These are phyloP conservation scores for Arctium lappa DNA, from an alignment of 129 eudicot species.

Conservation along the genomic window DNA sequence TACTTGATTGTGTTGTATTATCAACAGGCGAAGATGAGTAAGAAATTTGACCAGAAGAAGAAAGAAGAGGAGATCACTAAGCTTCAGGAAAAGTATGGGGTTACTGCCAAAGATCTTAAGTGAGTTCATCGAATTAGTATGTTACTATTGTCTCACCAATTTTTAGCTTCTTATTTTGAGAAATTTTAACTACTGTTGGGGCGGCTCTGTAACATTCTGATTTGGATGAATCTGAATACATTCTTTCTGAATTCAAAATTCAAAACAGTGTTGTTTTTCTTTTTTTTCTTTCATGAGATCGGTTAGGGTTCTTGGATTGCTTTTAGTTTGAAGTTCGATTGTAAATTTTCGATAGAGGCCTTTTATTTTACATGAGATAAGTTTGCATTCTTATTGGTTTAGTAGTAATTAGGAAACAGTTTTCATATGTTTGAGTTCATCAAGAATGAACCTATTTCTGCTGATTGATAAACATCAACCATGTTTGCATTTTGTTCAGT, in stretches of 20 bases:
- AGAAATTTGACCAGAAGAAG: constrained; percentile 73
- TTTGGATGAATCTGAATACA: background rate
- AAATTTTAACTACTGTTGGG: too few species aligned
- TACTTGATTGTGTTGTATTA: constrained; percentile 72
- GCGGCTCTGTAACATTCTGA: background rate
- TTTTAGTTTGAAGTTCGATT: background rate
- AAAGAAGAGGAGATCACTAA: constrained; percentile 66
- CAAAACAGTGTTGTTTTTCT: background rate
- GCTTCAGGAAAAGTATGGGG: constrained; percentile 81
- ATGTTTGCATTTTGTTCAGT: too few species aligned
- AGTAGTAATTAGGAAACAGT: too few species aligned
- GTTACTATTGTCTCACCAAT: background rate
- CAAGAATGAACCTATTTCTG: background rate
- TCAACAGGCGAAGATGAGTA: constrained; percentile 87
- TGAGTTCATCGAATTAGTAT: background rate
- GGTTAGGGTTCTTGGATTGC: background rate
- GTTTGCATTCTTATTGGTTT: background rate
- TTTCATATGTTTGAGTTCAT: too few species aligned
- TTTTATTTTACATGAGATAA: background rate
- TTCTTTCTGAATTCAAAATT: background rate
- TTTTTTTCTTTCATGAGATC: background rate
- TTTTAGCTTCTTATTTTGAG: background rate
- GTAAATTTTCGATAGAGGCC: background rate
- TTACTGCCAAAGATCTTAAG: constrained; percentile 58
- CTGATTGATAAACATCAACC: background rate